phyloP scores from a whole-genome alignment of 2,329 filamentous ascomycete genomes.

The Fusarium neocosmosporiellum region DNA sequence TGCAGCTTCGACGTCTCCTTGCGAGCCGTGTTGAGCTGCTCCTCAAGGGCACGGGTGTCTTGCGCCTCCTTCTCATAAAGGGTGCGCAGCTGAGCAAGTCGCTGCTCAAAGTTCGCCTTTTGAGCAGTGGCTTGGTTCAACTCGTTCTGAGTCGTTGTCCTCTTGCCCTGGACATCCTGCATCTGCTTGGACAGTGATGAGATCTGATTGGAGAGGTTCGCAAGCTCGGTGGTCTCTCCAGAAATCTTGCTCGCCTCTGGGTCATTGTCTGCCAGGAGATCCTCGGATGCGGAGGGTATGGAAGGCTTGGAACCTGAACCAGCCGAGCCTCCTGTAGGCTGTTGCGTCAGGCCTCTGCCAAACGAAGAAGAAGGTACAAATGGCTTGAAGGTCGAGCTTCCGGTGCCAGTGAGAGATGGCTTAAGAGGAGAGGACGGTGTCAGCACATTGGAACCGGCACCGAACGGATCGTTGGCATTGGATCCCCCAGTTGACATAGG shows the following conservation, averaged over 20 bases:
- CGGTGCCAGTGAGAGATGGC: conserved; percentile 57
- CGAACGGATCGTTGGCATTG: conserved; percentile 71
- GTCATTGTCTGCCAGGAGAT: conserved; percentile 91
- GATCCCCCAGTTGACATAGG: conserved; percentile 81
- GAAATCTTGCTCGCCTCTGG: conserved; percentile 88
- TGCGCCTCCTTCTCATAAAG: conserved; percentile 95
- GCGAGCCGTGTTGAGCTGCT: conserved; percentile 79
- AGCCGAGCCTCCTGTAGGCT: conserved; percentile 75
- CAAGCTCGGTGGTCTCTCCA: conserved; percentile 89
- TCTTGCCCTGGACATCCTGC: conserved; percentile 90
- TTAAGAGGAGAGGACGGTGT: conserved; percentile 66
- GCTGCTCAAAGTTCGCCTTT: conserved; percentile 92
- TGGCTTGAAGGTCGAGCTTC: conserved; percentile 76
- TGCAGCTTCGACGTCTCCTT: conserved; percentile 87
- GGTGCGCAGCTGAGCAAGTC: conserved; percentile 84
- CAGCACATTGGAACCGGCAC: conserved; percentile 58
- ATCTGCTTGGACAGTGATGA: conserved; percentile 91
- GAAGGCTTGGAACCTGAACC: conserved; percentile 46
- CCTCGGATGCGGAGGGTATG: conserved; percentile 72
- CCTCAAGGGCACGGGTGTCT: conserved; percentile 85
- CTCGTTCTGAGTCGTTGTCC: conserved; percentile 81
- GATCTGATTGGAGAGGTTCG: conserved; percentile 96
- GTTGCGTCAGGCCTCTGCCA: conserved; percentile 82
- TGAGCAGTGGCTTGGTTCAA: conserved; percentile 84
- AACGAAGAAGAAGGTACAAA: conserved; percentile 95